These are phyloP conservation scores for Aureobasidium uvarum DNA, from an alignment of 2,329 filamentous ascomycete species.

Conservation along the genomic window DNA sequence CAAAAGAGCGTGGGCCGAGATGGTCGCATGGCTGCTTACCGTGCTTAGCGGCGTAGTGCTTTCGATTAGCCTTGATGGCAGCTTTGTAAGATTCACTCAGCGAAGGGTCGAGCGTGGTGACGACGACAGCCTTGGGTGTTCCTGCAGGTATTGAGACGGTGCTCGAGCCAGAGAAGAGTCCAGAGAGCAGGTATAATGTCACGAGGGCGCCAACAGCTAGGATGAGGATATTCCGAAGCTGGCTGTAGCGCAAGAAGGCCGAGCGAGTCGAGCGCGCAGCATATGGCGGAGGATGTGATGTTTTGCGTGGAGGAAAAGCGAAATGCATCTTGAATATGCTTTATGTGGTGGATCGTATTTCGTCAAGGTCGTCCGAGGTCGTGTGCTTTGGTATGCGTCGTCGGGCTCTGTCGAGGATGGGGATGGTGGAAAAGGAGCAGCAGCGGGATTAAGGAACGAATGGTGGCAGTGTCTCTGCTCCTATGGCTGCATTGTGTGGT, in stretches of 20 bases:
- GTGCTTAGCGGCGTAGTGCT: conserved; percentile 80
- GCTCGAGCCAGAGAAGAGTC: conserved; percentile 34
- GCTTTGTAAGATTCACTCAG: conserved; percentile 66
- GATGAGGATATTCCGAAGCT: conserved; percentile 53
- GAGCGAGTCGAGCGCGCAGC: conserved; percentile 57
- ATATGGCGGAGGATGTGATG: conserved; percentile 72
- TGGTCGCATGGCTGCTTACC: conserved; percentile 55
- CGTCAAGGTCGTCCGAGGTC: conserved; percentile 19
- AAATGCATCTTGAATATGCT: conserved; percentile 67
- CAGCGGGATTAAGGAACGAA: conserved; percentile 3
- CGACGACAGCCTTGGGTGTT: conserved; percentile 65
- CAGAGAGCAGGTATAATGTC: conserved; percentile 61
- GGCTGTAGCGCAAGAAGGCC: conserved; percentile 43
- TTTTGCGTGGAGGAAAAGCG: conserved; percentile 80
- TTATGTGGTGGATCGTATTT: background rate
- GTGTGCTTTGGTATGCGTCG: background rate
- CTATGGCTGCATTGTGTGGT: conserved; percentile 21
- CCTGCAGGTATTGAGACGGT: conserved; percentile 40
- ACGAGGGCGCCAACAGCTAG: conserved; percentile 55
- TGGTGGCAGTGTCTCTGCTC: conserved; percentile 8
- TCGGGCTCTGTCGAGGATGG: background rate
- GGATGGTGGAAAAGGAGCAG: conserved; percentile 11
- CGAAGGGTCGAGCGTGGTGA: conserved; percentile 76
- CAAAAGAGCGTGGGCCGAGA: background rate
- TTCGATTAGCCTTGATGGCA: conserved; percentile 75